Base-by-base conservation (phyloP, 192 early-diverging fungal species). In the Chytriomyces sp. region DNA sequence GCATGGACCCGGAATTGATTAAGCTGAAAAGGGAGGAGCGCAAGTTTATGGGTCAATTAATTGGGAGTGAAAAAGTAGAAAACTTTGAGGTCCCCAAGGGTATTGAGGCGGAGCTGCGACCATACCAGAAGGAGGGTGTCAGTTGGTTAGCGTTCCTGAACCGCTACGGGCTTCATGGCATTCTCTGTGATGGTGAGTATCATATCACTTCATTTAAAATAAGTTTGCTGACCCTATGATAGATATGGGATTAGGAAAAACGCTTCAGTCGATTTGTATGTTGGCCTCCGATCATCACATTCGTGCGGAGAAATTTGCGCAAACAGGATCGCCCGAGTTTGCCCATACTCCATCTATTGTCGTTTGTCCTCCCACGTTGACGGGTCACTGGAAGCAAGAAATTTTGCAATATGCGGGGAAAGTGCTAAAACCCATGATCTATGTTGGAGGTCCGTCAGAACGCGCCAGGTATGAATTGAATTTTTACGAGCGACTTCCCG, bases 181-280 rank as follows among this genome's bases (percentile, higher is more conserved):
- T 98, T 73, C 84, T 99, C 19, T 98, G 96, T 80, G 98, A 99
- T 76, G 93, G 88, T 89, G 77, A 76, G 76, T 31, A 25, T 52
- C 25, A 41, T 64, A 19, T 63, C 38, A 33, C 40, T 63, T 7
- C n/a, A 30, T 70, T 34, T 34, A 34, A 25, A 19, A 65, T 12
- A 40, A 2, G 3, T n/a, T 14, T 49, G 3, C 44, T 49, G 14
- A 49, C 22, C 39, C 25, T 41, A 22, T 44, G 10, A 52, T 67
- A 91, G 93, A 98, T 83, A 98, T 98, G 98, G 98, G 98, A 26
- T 79, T 99, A 26, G 98, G 98, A 8, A 99, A 99, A 80, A 98
- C 96, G 1, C 74, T 98, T 36, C 98, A 99, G 75, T 92, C 95
- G 33, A 98, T 99, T 63, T 96, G 94, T 69, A 94, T 98, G 64